Conservation (phyloP, 805 yeast genomes). For the Wickerhamomyces alni region DNA sequence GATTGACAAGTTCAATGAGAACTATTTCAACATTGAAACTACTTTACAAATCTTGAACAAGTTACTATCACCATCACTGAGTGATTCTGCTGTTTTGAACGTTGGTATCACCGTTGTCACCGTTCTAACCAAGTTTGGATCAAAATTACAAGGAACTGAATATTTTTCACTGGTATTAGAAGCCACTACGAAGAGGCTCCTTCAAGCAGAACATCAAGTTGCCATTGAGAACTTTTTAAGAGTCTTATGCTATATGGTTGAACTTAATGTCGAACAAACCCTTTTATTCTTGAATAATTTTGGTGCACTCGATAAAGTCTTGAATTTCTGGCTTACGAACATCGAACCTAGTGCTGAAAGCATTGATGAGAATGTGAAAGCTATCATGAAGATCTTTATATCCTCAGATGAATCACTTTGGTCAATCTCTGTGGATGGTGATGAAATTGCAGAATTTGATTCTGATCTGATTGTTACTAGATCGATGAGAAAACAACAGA, state of each 20-base stretch:
- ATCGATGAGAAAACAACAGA: slow-evolving; percentile 63
- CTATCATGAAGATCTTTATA: slow-evolving; percentile 64
- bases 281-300: slow-evolving; percentile 48
- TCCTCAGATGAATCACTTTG: slow-evolving; percentile 41
- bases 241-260: slow-evolving; percentile 69
- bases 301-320: slow-evolving; percentile 38
- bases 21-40: slow-evolving; percentile 17
- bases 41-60: slow-evolving; percentile 62
- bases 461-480: slow-evolving; percentile 74
- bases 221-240: slow-evolving; percentile 73
- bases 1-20: slow-evolving; percentile 31
- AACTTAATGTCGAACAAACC: slow-evolving; percentile 55
- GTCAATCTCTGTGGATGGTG: slow-evolving; percentile 70
- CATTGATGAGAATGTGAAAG: slow-evolving; percentile 60
- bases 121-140: slow-evolving; percentile 47
- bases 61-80: slow-evolving; percentile 61
- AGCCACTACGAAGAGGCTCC: slow-evolving; percentile 66
- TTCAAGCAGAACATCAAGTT: slow-evolving; percentile 59
- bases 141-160: slow-evolving; percentile 21
- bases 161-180: slow-evolving; percentile 51
- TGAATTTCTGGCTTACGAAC: slow-evolving; percentile 78
- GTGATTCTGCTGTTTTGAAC: slow-evolving; percentile 78
- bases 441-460: slow-evolving; percentile 49
- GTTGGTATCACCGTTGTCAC: slow-evolving; percentile 62
- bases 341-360: slow-evolving; percentile 80